Evolutionary conservation across 768 basidiomycete genomes (phyloP).

Genomic region (Hypholoma sublateritium): DNA sequence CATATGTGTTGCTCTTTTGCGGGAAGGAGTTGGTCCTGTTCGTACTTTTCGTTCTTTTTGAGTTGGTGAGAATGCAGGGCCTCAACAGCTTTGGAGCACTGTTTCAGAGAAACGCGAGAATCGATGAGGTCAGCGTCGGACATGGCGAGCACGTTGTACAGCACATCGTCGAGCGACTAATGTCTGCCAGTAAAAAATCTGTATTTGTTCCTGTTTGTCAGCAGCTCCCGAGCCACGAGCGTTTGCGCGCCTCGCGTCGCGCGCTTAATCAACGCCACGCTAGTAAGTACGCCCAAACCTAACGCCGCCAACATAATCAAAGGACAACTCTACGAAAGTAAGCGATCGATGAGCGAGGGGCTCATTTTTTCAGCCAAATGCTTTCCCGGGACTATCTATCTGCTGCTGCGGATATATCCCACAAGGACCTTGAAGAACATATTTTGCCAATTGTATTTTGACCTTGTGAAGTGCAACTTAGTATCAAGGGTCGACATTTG

Average conservation of each 20-base stretch:
- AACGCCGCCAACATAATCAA: too few relatives aligned
- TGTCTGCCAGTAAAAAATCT: conserved; percentile 13
- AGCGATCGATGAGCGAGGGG: too few relatives aligned
- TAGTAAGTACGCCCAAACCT: too few relatives aligned
- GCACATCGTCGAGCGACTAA: conserved; percentile 3
- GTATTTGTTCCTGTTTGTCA: conserved; percentile 20
- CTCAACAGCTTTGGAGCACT: conserved; percentile 76
- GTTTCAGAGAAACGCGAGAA: conserved; percentile 63
- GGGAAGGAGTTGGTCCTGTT: conserved; percentile 73
- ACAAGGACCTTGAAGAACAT: too few relatives aligned
- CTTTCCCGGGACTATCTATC: too few relatives aligned
- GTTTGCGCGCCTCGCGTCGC: neutral
- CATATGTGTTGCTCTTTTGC: conserved; percentile 85
- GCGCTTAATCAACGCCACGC: neutral
- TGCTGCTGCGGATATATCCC: too few relatives aligned
- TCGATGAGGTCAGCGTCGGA: conserved; percentile 58
- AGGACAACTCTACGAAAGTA: too few relatives aligned
- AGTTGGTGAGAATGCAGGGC: conserved; percentile 74
- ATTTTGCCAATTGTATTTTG: too few relatives aligned
- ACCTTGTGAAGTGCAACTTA: too few relatives aligned
- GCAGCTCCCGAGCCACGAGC: neutral
- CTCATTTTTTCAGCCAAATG: too few relatives aligned
- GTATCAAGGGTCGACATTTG: too few relatives aligned
- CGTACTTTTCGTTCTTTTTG: conserved; percentile 61
- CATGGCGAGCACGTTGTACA: conserved; percentile 31